These are phyloP conservation scores for Talaromyces sp. DNA, from an alignment of 2,329 filamentous ascomycete species.

Conservation along the genomic window DNA sequence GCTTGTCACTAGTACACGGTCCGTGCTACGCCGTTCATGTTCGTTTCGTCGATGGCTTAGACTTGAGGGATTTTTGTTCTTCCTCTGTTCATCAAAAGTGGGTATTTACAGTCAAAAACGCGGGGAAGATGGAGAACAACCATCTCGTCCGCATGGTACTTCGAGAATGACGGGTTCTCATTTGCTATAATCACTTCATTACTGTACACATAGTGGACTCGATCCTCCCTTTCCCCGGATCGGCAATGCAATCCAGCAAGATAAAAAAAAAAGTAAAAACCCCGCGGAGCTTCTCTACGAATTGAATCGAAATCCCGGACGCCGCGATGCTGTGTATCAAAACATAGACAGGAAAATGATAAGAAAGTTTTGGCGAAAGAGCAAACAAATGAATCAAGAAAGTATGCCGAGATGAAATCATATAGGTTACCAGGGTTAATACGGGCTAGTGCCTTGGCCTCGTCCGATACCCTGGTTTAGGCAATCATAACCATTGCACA, in stretches of 20 bases:
- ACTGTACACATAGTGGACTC: slow-evolving; percentile 30
- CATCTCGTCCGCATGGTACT: not conserved
- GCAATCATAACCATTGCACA: slow-evolving; percentile 19
- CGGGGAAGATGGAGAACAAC: not conserved
- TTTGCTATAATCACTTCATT: slow-evolving; percentile 25
- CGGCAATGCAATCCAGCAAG: slow-evolving; percentile 24
- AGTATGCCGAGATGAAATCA: slow-evolving; percentile 20
- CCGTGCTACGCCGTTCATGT: slow-evolving; percentile 14
- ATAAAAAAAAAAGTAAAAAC: not conserved
- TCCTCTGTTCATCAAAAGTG: not conserved
- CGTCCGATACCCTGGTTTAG: slow-evolving; percentile 18
- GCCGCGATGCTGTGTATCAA: slow-evolving; percentile 44
- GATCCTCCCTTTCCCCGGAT: slow-evolving; percentile 22
- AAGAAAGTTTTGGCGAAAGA: slow-evolving; percentile 8
- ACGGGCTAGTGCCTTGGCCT: slow-evolving; percentile 4
- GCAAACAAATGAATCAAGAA: slow-evolving; percentile 22
- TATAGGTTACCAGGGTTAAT: not conserved
- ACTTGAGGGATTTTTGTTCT: not conserved
- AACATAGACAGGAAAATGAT: slow-evolving; percentile 22
- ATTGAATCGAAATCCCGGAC: slow-evolving; percentile 35
- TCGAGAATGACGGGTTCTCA: slow-evolving; percentile 1
- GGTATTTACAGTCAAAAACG: not conserved
- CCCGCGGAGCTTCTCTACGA: slow-evolving; percentile 29
- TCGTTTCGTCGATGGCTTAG: not conserved
- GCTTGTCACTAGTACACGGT: slow-evolving; percentile 16